These are phyloP conservation scores for Fraxinus greggii DNA, from an alignment of 305 asterid species.

Conservation along the genomic window DNA sequence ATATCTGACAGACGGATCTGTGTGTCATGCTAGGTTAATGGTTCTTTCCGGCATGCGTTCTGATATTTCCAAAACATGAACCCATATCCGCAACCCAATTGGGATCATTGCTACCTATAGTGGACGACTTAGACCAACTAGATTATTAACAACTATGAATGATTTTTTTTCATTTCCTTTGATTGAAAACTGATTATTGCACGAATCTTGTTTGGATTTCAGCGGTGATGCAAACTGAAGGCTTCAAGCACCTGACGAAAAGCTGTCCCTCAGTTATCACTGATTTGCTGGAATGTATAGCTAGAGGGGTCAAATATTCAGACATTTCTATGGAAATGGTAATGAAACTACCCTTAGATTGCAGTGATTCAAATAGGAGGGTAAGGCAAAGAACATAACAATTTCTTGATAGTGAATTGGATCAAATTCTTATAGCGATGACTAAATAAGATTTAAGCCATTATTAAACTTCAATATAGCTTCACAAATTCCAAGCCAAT, in stretches of 20 bases:
- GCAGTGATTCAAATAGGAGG: neutral
- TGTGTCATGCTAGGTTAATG: neutral
- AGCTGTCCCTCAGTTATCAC: constrained; percentile 42
- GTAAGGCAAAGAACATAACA: neutral
- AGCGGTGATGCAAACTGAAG: constrained; percentile 55
- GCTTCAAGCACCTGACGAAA: constrained; percentile 43
- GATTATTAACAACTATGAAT: neutral
- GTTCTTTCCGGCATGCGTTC: neutral
- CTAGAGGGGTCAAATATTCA: neutral
- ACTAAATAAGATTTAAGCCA: neutral
- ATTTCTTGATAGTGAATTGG: neutral
- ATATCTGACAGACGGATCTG: neutral
- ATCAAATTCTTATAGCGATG: neutral
- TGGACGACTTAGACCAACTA: neutral
- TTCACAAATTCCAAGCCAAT: too few relatives aligned
- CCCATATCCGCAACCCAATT: neutral
- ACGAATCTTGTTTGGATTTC: constrained; percentile 17
- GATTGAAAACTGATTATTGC: neutral
- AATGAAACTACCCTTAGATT: neutral
- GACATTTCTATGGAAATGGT: neutral
- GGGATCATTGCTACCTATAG: neutral
- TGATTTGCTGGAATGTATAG: constrained; percentile 42
- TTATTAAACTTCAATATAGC: too few relatives aligned
- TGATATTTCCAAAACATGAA: neutral
- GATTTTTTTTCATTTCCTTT: neutral